These are phyloP conservation scores for Beauveria sp. DNA, from an alignment of 2,329 filamentous ascomycete genomes.

Conservation along the genomic window DNA sequence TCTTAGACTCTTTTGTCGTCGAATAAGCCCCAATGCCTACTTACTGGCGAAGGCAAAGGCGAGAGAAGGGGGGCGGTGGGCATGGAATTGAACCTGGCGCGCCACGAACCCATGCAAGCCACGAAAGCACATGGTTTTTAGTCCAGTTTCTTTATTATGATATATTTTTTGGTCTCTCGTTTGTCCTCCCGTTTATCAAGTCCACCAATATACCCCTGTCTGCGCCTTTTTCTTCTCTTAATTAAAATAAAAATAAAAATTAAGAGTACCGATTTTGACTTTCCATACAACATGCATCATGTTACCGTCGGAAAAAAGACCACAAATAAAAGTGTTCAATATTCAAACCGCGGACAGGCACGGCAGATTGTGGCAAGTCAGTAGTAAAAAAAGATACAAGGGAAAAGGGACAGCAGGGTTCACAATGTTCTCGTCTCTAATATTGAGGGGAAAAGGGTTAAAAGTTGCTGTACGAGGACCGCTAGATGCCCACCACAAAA, in stretches of 20 bases:
- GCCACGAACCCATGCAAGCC: slow-evolving; percentile 6
- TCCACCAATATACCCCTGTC: not conserved
- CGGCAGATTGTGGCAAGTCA: not conserved
- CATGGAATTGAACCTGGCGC: not conserved
- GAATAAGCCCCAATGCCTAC: not conserved
- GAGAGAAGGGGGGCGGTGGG: not conserved
- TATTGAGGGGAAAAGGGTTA: not conserved
- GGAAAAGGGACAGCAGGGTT: not conserved
- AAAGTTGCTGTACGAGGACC: not conserved
- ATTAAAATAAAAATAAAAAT: no score
- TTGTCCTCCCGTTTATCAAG: not conserved
- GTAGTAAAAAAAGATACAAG: not conserved
- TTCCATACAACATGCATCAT: not conserved
- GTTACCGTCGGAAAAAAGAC: not conserved
- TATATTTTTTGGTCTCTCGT: not conserved
- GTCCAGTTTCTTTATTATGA: no score
- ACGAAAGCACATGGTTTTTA: not conserved
- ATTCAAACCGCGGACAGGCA: no score
- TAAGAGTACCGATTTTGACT: no score
- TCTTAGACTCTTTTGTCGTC: not conserved
- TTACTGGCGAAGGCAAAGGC: not conserved
- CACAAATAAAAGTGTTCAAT: not conserved
- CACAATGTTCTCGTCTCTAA: no score
- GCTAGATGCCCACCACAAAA: slow-evolving; percentile 10
- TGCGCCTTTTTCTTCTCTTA: not conserved